A percentile compares a stretch with the other conserved stretches of the same genome.
These are phyloP conservation scores for Neonectria magnoliae DNA, from an alignment of 2,329 filamentous ascomycete species.

Conservation along the genomic window DNA sequence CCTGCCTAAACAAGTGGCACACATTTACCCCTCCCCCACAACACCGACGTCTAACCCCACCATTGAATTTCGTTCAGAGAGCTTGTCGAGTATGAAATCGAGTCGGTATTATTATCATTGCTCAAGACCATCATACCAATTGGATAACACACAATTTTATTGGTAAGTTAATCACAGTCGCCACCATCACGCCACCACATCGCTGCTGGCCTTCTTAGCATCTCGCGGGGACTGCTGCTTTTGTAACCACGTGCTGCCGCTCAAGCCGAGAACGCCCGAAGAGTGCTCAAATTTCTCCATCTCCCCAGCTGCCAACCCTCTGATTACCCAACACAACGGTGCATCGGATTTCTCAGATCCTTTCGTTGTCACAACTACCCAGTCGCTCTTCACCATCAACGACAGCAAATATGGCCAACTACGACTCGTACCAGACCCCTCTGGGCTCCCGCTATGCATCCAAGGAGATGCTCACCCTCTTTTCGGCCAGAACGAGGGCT, in stretches of 20 bases:
- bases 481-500: slow-evolving; percentile 18
- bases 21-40: background rate
- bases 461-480: slow-evolving; percentile 27
- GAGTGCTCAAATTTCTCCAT: slow-evolving; percentile 1
- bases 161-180: too few species aligned
- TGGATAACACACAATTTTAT: too few species aligned
- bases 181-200: too few species aligned
- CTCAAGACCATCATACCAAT: too few species aligned
- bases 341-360: background rate
- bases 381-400: background rate
- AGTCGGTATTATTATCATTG: background rate
- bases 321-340: background rate
- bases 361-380: background rate
- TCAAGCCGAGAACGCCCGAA: background rate
- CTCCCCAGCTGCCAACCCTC: background rate
- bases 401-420: slow-evolving; percentile 7
- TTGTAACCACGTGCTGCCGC: background rate
- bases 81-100: background rate
- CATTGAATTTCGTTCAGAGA: background rate
- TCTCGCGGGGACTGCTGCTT: too few species aligned
- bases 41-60: background rate
- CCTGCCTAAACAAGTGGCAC: background rate
- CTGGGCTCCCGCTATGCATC: slow-evolving; percentile 20
- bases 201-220: too few species aligned
- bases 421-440: slow-evolving; percentile 27